Percentiles rank a stretch among this genome's conserved stretches.
These are phyloP conservation scores for Syzygium malaccense DNA, from an alignment of 441 rosid genomes.

Conservation along the genomic window DNA sequence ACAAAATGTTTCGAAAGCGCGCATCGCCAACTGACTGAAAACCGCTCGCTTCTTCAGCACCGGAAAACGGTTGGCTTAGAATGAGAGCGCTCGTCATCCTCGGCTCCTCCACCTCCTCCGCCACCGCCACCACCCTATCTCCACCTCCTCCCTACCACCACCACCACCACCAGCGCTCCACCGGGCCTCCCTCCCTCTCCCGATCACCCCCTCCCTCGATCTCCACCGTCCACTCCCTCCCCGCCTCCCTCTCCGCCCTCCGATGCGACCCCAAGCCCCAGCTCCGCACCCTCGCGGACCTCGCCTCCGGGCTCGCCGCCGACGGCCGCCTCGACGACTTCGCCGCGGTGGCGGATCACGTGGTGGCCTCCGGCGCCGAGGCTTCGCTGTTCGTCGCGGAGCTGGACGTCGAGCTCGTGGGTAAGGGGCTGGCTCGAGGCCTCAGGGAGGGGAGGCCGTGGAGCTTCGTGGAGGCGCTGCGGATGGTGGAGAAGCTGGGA, in stretches of 20 bases:
- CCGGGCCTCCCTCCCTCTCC: constrained; percentile 12
- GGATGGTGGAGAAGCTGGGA: constrained; percentile 45
- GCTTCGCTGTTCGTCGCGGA: constrained; percentile 38
- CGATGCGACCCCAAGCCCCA: constrained; percentile 25
- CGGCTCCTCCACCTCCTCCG: constrained; percentile 27
- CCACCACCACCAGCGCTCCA: constrained; percentile 18
- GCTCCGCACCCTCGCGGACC: constrained; percentile 34
- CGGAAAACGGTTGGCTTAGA: not conserved
- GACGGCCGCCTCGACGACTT: constrained; percentile 69
- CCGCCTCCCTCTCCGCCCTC: constrained; percentile 19
- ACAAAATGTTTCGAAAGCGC: not conserved
- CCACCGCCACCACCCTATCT: constrained; percentile 23
- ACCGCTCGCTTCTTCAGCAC: constrained; percentile 3
- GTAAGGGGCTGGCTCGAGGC: constrained; percentile 44
- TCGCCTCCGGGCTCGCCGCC: constrained; percentile 63
- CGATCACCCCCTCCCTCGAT: constrained; percentile 14
- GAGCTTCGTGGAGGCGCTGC: constrained; percentile 42
- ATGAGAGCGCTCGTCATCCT: constrained; percentile 35
- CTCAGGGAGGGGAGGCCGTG: constrained; percentile 46
- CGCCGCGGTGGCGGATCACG: constrained; percentile 41
- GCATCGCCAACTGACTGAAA: not conserved
- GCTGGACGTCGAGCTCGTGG: constrained; percentile 30
- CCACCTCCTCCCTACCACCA: constrained; percentile 18
- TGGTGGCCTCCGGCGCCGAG: constrained; percentile 42
- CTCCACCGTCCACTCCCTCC: constrained; percentile 17